phyloP scores from a whole-genome alignment of 805 yeast species.

The Komagataella pseudopastoris region DNA sequence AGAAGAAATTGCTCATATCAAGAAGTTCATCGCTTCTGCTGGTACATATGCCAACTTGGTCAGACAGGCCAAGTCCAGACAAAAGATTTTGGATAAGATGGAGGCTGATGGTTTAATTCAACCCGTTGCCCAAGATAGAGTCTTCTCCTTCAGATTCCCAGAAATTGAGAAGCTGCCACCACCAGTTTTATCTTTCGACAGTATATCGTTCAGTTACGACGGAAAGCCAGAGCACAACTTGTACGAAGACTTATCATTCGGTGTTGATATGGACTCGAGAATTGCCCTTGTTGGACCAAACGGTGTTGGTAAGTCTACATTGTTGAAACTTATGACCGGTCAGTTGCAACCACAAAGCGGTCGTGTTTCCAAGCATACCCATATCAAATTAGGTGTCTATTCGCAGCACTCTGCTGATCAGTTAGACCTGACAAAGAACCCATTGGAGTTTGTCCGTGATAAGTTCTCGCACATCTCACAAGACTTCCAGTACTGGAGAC shows the following conservation, averaged over 20 bases:
- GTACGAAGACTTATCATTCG: slow-evolving; percentile 85
- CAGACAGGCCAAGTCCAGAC: slow-evolving; percentile 97
- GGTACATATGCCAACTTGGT: slow-evolving; percentile 99
- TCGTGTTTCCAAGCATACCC: slow-evolving; percentile 94
- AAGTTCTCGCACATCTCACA: slow-evolving; percentile 82
- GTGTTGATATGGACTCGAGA: slow-evolving; percentile 99
- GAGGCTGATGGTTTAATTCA: slow-evolving; percentile 97
- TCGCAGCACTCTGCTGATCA: slow-evolving; percentile 99
- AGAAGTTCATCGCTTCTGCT: slow-evolving; percentile 97
- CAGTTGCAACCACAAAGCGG: slow-evolving; percentile 81
- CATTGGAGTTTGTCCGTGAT: slow-evolving; percentile 94
- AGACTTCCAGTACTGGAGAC: slow-evolving; percentile 98
- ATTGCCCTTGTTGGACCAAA: slow-evolving; percentile 97
- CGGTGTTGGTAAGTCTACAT: slow-evolving; percentile 97
- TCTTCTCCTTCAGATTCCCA: slow-evolving; percentile 88
- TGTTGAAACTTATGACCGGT: slow-evolving; percentile 95
- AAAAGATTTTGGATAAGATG: slow-evolving; percentile 98
- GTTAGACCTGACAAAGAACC: slow-evolving; percentile 87
- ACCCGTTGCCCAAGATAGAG: slow-evolving; percentile 87
- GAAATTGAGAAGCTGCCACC: slow-evolving; percentile 96
- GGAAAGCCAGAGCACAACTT: slow-evolving; percentile 74
- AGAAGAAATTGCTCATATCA: slow-evolving; percentile 96
- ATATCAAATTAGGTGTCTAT: slow-evolving; percentile 95
- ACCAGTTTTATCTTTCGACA: slow-evolving; percentile 94
- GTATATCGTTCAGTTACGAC: slow-evolving; percentile 84